Evolutionary conservation across 148 eudicot genomes (phyloP).

Genomic region (Fagopyrum esculentum): DNA sequence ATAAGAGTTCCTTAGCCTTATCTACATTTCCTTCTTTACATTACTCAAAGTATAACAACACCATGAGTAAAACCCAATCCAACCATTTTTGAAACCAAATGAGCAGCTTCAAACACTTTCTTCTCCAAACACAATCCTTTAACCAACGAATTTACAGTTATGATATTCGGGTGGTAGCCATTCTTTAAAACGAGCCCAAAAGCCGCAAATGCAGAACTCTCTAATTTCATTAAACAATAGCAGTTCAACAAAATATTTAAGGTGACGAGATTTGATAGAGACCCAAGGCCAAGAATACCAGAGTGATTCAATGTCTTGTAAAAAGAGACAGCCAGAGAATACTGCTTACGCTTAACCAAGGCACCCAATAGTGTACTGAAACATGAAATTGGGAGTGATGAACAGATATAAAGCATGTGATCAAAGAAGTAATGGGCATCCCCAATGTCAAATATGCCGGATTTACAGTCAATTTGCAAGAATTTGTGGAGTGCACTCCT

Average conservation of each 20-base stretch:
- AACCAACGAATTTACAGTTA: slow-evolving; percentile 20
- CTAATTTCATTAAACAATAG: slow-evolving; percentile 17
- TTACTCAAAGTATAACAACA: background rate
- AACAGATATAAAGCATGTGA: slow-evolving; percentile 17
- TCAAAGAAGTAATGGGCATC: slow-evolving; percentile 17
- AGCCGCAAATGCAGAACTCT: slow-evolving; percentile 16
- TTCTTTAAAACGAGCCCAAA: slow-evolving; percentile 20
- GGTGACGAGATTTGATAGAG: too few relatives aligned
- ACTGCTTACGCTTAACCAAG: background rate
- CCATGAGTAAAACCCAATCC: background rate
- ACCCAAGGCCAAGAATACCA: too few relatives aligned
- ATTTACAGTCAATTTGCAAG: slow-evolving; percentile 17
- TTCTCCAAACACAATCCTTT: slow-evolving; percentile 20
- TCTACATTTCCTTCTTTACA: too few relatives aligned
- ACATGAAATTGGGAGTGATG: slow-evolving; percentile 17
- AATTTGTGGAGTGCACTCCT: slow-evolving; percentile 15
- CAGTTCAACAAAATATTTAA: background rate
- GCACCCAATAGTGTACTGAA: slow-evolving; percentile 19
- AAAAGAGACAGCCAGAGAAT: too few relatives aligned
- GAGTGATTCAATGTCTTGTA: too few relatives aligned
- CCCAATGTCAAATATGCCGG: slow-evolving; percentile 12
- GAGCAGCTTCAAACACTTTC: slow-evolving; percentile 18
- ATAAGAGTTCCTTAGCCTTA: slow-evolving; percentile 18
- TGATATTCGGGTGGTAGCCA: slow-evolving; percentile 14
- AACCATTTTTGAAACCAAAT: slow-evolving; percentile 1